phyloP scores from a whole-genome alignment of 164 flowering plant genomes.

The Vitis cinerea region DNA sequence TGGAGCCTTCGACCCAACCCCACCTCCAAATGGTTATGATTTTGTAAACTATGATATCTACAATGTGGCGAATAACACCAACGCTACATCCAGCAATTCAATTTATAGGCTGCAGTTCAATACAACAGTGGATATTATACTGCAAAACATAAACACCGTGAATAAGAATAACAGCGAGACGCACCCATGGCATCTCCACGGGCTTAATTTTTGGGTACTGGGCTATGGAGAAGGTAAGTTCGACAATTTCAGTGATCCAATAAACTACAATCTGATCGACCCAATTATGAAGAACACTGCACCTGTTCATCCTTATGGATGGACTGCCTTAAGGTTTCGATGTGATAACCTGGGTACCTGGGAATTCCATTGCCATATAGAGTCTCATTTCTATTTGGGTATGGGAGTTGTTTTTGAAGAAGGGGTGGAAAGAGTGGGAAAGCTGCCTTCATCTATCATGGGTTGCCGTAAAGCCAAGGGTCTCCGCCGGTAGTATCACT shows the following conservation, averaged over 20 bases:
- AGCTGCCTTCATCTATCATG: conserved; percentile 30
- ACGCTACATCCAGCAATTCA: conserved; percentile 42
- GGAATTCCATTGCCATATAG: conserved; percentile 87
- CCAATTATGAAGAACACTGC: conserved; percentile 82
- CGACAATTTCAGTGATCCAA: no score
- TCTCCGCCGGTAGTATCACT: no score
- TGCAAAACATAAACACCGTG: conserved; percentile 71
- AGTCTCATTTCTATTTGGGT: conserved; percentile 77
- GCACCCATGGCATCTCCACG: conserved; percentile 92
- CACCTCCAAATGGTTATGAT: conserved; percentile 60
- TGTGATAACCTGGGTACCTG: conserved; percentile 74
- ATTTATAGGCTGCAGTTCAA: conserved; percentile 56
- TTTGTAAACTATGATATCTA: conserved; percentile 46
- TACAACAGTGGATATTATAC: conserved; percentile 57
- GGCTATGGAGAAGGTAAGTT: conserved; percentile 73
- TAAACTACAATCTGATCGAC: conserved; percentile 53
- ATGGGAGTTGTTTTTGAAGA: conserved; percentile 67
- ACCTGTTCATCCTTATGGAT: conserved; percentile 65
- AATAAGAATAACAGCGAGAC: conserved; percentile 53
- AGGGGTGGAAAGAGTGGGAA: conserved; percentile 48
- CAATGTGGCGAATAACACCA: conserved; percentile 24
- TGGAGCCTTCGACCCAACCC: conserved; percentile 36
- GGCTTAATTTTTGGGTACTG: conserved; percentile 92
- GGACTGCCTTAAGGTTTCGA: conserved; percentile 73
- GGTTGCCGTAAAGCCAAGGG: no score